A percentile compares a stretch with the other conserved stretches of the same genome.
phyloP scores from a whole-genome alignment of 495 filamentous ascomycete species.

The Penicillium salamii region DNA sequence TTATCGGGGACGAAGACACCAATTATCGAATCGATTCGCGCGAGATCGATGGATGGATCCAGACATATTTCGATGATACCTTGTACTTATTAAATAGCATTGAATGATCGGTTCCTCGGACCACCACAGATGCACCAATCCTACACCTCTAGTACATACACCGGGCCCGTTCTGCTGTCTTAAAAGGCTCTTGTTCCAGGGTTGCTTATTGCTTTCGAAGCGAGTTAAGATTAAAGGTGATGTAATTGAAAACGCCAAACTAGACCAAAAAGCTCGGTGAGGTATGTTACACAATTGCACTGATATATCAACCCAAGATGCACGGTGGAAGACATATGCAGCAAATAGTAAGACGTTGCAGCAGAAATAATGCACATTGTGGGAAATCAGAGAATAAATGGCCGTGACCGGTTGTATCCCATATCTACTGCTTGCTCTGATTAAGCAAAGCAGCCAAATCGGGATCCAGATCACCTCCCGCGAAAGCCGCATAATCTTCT shows the following conservation, averaged over 20 bases:
- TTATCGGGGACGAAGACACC: slow-evolving; percentile 22
- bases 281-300: no score
- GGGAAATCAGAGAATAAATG: slow-evolving; percentile 1
- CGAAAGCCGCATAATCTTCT: slow-evolving; percentile 69
- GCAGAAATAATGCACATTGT: neutral
- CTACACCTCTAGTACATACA: no score
- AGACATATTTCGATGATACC: slow-evolving; percentile 37
- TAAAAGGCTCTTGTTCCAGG: no score
- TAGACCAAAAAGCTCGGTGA: no score
- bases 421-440: slow-evolving; percentile 33
- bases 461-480: slow-evolving; percentile 67
- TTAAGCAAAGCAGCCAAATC: slow-evolving; percentile 80
- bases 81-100: slow-evolving; percentile 2
- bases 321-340: neutral
- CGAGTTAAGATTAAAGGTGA: no score
- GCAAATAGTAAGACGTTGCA: neutral
- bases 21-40: slow-evolving; percentile 20
- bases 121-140: no score
- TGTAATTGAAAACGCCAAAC: no score
- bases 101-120: no score
- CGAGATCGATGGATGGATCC: slow-evolving; percentile 40
- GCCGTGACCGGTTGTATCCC: no score
- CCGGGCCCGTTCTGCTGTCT: no score
- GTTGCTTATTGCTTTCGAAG: no score
- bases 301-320: no score